Evolutionary conservation across 1,284 basidiomycete genomes (phyloP), one percentile per base, ranked within the genome.

Genomic region (Veloboletus limbatus): DNA sequence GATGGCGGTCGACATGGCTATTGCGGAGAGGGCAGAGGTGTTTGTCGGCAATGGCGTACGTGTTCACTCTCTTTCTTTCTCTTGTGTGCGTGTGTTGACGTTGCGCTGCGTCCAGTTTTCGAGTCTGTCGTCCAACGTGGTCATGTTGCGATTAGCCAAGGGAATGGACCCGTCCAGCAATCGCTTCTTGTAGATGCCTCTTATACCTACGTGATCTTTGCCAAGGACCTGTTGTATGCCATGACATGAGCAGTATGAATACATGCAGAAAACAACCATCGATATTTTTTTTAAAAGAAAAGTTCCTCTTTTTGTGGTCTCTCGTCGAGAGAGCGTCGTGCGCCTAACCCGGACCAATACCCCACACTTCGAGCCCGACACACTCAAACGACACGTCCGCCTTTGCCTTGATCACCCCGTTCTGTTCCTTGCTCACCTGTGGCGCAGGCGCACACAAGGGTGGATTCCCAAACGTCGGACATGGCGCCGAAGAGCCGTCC

Each of bases 401-500:
- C 35, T 63, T 69, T 1, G 35, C 37, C 7, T 24, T 41, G 9
- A 13, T 7, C 8, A 6, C 10, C n/a, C n/a, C n/a, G n/a, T n/a
- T n/a, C n/a, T n/a, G n/a, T n/a, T n/a, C 37, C 7, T 24, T 41
- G 9, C 28, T 7, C 8, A 6, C 10, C 21, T 14, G 45, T 1
- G 25, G 6, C 6, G 17, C 27, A 2, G 37, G 3, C 2, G 16
- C 70, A 60, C 90, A 94, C 6, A 97, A 69, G 0, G 88, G 78
- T 32, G 90, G 87, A 57, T 99, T 99, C 36, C 81, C 81, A 65
- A 95, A 98, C 0, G 93, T 93, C 1, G 86, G 85, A 60, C 92
- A 95, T 0, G 74, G 73, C 2, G 89, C 85, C 1, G 90, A 92
- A 0, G 91, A 88, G 9, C 96, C 95, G 40, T 87, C 83, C 32